Evolutionary conservation across 495 filamentous ascomycete species (phyloP).

Genomic region (Cenococcum geophilum): DNA sequence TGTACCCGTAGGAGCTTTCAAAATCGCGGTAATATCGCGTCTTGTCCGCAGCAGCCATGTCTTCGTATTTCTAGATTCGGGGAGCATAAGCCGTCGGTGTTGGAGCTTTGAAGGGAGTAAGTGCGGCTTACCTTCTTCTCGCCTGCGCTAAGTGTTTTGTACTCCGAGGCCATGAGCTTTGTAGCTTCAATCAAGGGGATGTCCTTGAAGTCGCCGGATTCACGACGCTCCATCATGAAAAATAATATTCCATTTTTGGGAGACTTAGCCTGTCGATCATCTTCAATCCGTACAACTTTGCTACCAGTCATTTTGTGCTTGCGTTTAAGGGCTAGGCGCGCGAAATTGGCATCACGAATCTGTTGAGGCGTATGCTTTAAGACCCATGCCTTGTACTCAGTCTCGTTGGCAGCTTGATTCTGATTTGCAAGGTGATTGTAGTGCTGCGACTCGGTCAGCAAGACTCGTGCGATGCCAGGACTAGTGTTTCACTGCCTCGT

Average conservation of each 20-base stretch:
- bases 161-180: conserved; percentile 46
- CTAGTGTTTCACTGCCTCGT: neutral
- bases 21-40: conserved; percentile 4
- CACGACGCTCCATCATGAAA: conserved; percentile 46
- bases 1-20: neutral
- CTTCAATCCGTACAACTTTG: conserved; percentile 38
- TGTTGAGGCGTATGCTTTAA: conserved; percentile 49
- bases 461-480: neutral
- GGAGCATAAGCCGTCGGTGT: neutral
- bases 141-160: conserved; percentile 46
- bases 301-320: neutral
- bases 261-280: conserved; percentile 54
- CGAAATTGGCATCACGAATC: conserved; percentile 58
- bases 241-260: conserved; percentile 39
- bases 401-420: conserved; percentile 44
- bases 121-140: conserved; percentile 51
- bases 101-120: neutral
- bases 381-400: conserved; percentile 54
- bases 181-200: conserved; percentile 32
- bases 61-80: conserved; percentile 12
- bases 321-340: conserved; percentile 46
- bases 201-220: conserved; percentile 45
- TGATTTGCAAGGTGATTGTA: conserved; percentile 48
- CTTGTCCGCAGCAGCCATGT: neutral
- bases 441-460: conserved; percentile 32